phyloP scores from a whole-genome alignment of 1,139 yeast genomes.

The Diutina mesorugosa region DNA sequence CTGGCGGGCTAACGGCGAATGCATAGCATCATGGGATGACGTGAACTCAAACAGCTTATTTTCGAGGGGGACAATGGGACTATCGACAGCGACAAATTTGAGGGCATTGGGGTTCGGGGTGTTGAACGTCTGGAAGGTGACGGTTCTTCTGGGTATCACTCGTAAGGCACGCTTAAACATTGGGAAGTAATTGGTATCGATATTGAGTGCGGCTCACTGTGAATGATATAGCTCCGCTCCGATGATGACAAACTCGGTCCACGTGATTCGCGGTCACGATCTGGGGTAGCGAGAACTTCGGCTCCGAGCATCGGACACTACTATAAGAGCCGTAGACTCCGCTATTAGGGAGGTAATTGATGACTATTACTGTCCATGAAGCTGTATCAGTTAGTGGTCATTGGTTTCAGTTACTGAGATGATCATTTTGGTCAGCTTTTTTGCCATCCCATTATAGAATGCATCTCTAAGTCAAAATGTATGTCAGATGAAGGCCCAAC shows the following conservation, averaged over 20 bases:
- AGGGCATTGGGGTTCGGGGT: constrained; percentile 93
- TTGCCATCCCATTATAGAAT: too few relatives aligned
- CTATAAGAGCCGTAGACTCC: too few relatives aligned
- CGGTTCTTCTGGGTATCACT: constrained; percentile 10
- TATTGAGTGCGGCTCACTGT: neutral
- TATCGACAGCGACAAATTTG: constrained; percentile 49
- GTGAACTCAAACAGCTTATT: constrained; percentile 52
- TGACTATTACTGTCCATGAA: too few relatives aligned
- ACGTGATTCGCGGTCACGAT: neutral
- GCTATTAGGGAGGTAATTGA: too few relatives aligned
- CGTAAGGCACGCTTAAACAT: neutral
- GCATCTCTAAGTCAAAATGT: too few relatives aligned
- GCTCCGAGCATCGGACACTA: neutral
- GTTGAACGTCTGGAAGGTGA: constrained; percentile 30
- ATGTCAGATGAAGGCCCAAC: too few relatives aligned
- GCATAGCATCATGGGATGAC: constrained; percentile 55
- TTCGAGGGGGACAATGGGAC: constrained; percentile 49
- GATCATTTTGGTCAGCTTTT: too few relatives aligned
- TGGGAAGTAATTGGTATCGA: too few relatives aligned
- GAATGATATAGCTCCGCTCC: neutral
- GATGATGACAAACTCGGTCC: neutral
- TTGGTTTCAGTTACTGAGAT: too few relatives aligned
- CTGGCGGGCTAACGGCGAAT: constrained; percentile 73
- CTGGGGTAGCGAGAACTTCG: neutral
- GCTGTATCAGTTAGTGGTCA: too few relatives aligned